Evolutionary conservation across 345 rosid genomes (phyloP).

Genomic region (Toxicodendron radicans): DNA sequence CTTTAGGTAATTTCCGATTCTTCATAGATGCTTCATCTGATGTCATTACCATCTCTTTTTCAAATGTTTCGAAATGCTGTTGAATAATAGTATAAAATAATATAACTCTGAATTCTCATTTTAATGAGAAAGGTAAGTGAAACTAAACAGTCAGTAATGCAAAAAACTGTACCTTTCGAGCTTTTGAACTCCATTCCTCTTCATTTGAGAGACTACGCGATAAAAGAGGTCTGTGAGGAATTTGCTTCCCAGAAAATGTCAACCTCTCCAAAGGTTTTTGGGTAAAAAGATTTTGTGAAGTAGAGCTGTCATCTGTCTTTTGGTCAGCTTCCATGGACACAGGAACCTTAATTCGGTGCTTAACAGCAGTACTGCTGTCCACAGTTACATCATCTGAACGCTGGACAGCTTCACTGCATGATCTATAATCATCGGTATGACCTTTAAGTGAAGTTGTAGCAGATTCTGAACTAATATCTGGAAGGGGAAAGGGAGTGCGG

Average conservation of each 20-base stretch:
- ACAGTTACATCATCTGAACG: slow-evolving; percentile 91
- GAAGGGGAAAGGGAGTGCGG: slow-evolving; percentile 48
- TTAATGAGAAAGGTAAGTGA: not conserved
- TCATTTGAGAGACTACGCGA: slow-evolving; percentile 57
- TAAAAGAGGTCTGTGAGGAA: slow-evolving; percentile 67
- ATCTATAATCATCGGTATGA: slow-evolving; percentile 54
- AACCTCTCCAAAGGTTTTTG: slow-evolving; percentile 50
- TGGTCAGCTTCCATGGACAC: slow-evolving; percentile 53
- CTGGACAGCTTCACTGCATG: slow-evolving; percentile 78
- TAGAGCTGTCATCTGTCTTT: slow-evolving; percentile 74
- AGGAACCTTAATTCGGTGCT: slow-evolving; percentile 56
- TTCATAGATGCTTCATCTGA: slow-evolving; percentile 95
- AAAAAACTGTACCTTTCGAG: slow-evolving; percentile 55
- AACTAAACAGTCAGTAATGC: slow-evolving; percentile 12
- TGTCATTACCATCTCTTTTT: slow-evolving; percentile 93
- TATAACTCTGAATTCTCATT: slow-evolving; percentile 20
- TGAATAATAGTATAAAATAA: slow-evolving; percentile 27
- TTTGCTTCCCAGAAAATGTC: slow-evolving; percentile 69
- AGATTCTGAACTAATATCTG: slow-evolving; percentile 81
- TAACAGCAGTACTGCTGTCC: slow-evolving; percentile 67
- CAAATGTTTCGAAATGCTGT: slow-evolving; percentile 75
- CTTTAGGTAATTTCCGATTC: slow-evolving; percentile 90
- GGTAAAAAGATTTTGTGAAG: slow-evolving; percentile 49
- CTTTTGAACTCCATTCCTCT: slow-evolving; percentile 61
- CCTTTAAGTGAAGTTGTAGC: slow-evolving; percentile 86